These are phyloP conservation scores for Fusarium sambucinum DNA, from an alignment of 2,329 filamentous ascomycete species.

Conservation along the genomic window DNA sequence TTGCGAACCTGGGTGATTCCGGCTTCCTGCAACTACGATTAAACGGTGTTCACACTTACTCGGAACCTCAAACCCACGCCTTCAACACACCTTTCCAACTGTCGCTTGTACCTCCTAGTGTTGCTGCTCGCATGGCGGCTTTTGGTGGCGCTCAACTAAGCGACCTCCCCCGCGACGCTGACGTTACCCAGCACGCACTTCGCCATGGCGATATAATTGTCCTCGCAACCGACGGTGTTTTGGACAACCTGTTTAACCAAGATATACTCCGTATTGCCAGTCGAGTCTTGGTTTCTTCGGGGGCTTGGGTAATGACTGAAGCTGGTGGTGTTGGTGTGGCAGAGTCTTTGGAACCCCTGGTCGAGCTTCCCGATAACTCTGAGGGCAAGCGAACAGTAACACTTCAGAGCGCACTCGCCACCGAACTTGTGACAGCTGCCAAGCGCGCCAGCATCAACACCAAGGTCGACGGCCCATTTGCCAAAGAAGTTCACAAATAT, in stretches of 20 bases:
- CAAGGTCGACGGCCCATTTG: slow-evolving; percentile 90
- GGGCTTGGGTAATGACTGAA: slow-evolving; percentile 77
- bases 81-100: slow-evolving; percentile 99
- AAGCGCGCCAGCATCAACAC: slow-evolving; percentile 86
- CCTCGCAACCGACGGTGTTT: slow-evolving; percentile 93
- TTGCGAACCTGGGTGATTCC: slow-evolving; percentile 95
- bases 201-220: slow-evolving; percentile 94
- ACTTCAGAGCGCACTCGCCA: slow-evolving; percentile 82
- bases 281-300: slow-evolving; percentile 76
- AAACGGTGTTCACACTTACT: slow-evolving; percentile 86
- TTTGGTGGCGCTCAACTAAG: slow-evolving; percentile 86
- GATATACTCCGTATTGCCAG: slow-evolving; percentile 87
- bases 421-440: slow-evolving; percentile 82
- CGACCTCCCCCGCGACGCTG: slow-evolving; percentile 87
- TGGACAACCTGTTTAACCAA: slow-evolving; percentile 94
- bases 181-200: slow-evolving; percentile 79
- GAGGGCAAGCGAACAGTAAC: slow-evolving; percentile 57
- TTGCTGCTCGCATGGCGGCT: slow-evolving; percentile 81
- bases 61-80: slow-evolving; percentile 89
- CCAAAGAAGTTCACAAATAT: slow-evolving; percentile 90
- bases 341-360: slow-evolving; percentile 66
- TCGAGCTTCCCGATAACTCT: slow-evolving; percentile 46
- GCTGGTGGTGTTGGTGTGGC: slow-evolving; percentile 72
- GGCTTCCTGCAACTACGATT: slow-evolving; percentile 89
- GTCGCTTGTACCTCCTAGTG: slow-evolving; percentile 83